Percentiles rank a stretch among this genome's conserved stretches.
Evolutionary conservation across 2,329 filamentous ascomycete genomes (phyloP).

Genomic region (Blastomyces parvus): DNA sequence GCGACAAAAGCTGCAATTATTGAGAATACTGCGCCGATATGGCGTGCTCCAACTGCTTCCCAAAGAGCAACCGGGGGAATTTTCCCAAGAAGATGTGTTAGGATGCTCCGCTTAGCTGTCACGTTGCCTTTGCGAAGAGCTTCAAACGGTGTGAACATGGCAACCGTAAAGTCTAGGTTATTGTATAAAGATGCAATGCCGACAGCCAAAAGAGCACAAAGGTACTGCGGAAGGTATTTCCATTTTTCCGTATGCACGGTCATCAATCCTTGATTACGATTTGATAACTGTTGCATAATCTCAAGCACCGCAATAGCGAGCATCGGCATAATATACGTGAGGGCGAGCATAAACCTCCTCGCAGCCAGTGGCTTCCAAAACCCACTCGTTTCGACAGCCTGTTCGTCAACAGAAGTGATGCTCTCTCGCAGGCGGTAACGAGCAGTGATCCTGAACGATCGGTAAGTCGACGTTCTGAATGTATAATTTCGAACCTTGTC

Average conservation of each 20-base stretch:
- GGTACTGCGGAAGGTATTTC: background rate
- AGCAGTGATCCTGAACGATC: slow-evolving; percentile 3
- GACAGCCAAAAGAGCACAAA: background rate
- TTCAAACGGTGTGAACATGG: background rate
- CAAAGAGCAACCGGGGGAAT: background rate
- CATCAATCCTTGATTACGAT: background rate
- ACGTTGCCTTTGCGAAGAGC: slow-evolving; percentile 5
- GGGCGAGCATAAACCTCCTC: background rate
- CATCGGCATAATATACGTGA: background rate
- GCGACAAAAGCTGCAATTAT: background rate
- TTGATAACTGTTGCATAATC: background rate
- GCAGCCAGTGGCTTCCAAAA: slow-evolving; percentile 1
- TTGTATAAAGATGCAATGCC: slow-evolving; percentile 1
- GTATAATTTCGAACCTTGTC: slow-evolving; percentile 1
- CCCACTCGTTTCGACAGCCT: background rate
- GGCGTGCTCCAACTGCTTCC: background rate
- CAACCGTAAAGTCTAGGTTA: slow-evolving; percentile 3
- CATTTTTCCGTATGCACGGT: background rate
- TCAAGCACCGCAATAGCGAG: background rate
- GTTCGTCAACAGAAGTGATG: background rate
- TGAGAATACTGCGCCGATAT: background rate
- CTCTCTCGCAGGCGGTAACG: background rate
- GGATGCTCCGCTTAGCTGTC: slow-evolving; percentile 1
- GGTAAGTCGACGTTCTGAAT: slow-evolving; percentile 3
- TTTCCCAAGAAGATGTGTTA: background rate